Base-by-base conservation (phyloP, 208 protist species). In the Leptomonas seymouri region DNA sequence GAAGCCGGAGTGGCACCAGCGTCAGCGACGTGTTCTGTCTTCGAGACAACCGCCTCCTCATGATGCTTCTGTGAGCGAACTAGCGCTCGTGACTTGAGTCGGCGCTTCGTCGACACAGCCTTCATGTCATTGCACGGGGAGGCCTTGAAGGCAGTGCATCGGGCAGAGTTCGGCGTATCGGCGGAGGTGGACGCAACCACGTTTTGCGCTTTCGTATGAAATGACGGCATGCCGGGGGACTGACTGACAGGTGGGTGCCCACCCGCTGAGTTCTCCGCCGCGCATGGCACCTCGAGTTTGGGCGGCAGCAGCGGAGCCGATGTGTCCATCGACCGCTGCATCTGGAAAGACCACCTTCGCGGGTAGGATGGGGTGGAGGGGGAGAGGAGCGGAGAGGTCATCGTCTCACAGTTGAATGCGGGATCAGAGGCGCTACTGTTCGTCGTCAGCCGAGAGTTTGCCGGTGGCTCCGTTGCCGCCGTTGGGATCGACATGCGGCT, bases 51-150 rank as follows among this genome's bases (percentile, higher is more conserved):
- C n/a, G n/a, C n/a, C n/a, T 25, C 3, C n/a, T 21, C 34, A 21
- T 16, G 44, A 12, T 39, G 49, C 48, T 45, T 30, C 9, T 45
- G 30, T 6, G 61, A 67, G 4, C 23, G 61, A 23, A 67, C 48
- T 7, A 67, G 34, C 5, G 61, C 34, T 7, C 34, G 27, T 23
- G 48, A 42, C 61, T 57, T 67, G 1, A 67, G 36, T 0, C 48
- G 61, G 0, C 61, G 49, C 61, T 67, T 67, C 36, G 61, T 57
- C 1, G n/a, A 7, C 5, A 15, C 11, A 6, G 16, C 61, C 15
- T 25, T 18, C 18, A 34, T 48, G 31, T 30, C 48, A 23, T 36
- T 67, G 9, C 48, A 23, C 34, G 61, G 20, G 7, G 60, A 64
- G 7, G 58, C 18, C 12, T 25, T 46, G 20, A 23, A 39, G 27